These are phyloP conservation scores for Circinella minor DNA, from an alignment of 371 early-diverging fungal genomes.

Conservation along the genomic window DNA sequence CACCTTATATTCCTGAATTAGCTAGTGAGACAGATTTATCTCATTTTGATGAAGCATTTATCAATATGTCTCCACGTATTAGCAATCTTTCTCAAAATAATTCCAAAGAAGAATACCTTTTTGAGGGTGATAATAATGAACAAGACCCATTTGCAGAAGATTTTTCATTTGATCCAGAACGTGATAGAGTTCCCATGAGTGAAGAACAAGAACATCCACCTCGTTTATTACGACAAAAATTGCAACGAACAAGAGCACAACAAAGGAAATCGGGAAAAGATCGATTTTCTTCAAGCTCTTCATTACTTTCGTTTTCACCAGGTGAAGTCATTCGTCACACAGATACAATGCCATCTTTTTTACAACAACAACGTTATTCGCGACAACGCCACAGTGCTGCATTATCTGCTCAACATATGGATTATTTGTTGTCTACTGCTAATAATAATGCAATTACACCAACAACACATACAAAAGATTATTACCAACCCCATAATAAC, in stretches of 20 bases:
- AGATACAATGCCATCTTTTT: slow-evolving; percentile 26
- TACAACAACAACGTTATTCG: slow-evolving; percentile 10
- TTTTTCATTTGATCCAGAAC: slow-evolving; percentile 31
- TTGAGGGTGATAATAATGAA: slow-evolving; percentile 19
- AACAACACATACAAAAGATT: background rate
- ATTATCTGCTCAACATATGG: slow-evolving; percentile 16
- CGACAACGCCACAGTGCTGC: slow-evolving; percentile 42
- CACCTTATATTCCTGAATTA: slow-evolving; percentile 59
- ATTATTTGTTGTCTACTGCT: background rate
- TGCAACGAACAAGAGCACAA: slow-evolving; percentile 19
- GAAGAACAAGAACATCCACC: slow-evolving; percentile 7
- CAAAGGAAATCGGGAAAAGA: slow-evolving; percentile 17
- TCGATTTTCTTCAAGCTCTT: slow-evolving; percentile 31
- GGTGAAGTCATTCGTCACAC: slow-evolving; percentile 31
- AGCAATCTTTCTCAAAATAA: slow-evolving; percentile 30
- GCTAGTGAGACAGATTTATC: slow-evolving; percentile 55
- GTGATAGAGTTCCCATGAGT: slow-evolving; percentile 8
- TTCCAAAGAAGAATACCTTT: slow-evolving; percentile 24
- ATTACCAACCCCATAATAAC: background rate
- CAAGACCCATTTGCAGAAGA: slow-evolving; percentile 36
- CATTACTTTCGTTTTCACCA: slow-evolving; percentile 23
- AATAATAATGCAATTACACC: too few species aligned
- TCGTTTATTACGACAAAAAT: slow-evolving; percentile 11
- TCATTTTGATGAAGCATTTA: slow-evolving; percentile 69
- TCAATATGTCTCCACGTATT: slow-evolving; percentile 58